Base-by-base conservation (phyloP, 2,329 filamentous ascomycete genomes). In the Claviceps sp. region DNA sequence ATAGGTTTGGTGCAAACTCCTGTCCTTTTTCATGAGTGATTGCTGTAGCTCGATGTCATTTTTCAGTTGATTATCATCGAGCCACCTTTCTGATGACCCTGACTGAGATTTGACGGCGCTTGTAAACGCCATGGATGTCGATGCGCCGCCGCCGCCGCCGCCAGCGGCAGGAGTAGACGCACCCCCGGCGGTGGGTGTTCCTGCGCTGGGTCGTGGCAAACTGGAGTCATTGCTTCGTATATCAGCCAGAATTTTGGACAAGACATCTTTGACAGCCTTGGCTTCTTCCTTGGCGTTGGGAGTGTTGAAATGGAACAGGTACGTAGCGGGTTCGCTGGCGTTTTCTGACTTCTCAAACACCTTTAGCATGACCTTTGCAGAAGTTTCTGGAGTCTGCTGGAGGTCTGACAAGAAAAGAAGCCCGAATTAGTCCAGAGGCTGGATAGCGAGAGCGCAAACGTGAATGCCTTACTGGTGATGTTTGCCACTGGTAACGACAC, bases 271-370 rank as follows among this genome's bases (percentile, higher is more conserved):
- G 64, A 96, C 81, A 3, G 80, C 77, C 61, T 93, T 89, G 52
- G 93, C 90, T 68, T 98, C 89, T 37, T 80, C 73, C 57, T 91
- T 82, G 46, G 91, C 87, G 58, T 86, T 80, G 22, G 77, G 68
- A 2, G 89, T 89, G 54, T 89, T 94, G 70, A 98, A 97, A 57
- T 87, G 84, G 67, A 98, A 96, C 48, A 91, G 80, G 64, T 94
- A 88, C 51, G 82, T 80, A 46, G 83, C 77, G 17, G 87, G 72
- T 48, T 84, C 80, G 30, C 73, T 66, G 26, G 73, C 73, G 47
- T 73, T 71, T 37, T 80, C 69, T 43, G 79, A 69, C 64, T 89
- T 85, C 56, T 85, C 85, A 60, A 96, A 87, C 52, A 98, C 84
- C 67, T 93, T 95, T 54, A 97, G 78, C 77, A 95, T 95, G 50